Percentiles rank a stretch among this genome's conserved stretches.
phyloP scores from a whole-genome alignment of 176 grass and related monocot genomes.

The Chrysopogon serrulatus region DNA sequence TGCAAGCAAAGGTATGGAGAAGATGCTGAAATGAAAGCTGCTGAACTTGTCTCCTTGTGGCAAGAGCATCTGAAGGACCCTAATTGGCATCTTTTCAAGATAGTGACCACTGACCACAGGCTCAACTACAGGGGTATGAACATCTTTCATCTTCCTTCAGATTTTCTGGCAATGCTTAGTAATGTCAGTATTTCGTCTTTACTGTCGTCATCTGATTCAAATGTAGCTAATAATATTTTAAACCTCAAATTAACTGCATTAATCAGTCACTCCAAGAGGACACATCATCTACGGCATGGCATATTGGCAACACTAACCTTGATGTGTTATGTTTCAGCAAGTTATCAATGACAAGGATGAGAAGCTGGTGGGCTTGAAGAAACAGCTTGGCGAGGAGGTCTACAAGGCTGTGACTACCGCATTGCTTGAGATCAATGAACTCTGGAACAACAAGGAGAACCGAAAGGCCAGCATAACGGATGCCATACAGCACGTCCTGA shows the following conservation, averaged over 20 bases:
- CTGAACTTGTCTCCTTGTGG: too few relatives aligned
- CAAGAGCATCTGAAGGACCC: too few relatives aligned
- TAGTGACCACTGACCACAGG: too few relatives aligned
- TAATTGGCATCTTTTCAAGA: too few relatives aligned
- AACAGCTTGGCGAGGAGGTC: too few relatives aligned
- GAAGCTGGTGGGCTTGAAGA: too few relatives aligned
- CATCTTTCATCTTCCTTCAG: not conserved
- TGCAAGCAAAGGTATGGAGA: too few relatives aligned
- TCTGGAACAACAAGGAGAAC: constrained; percentile 61
- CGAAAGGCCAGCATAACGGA: constrained; percentile 50
- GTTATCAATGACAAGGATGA: too few relatives aligned
- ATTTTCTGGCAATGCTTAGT: not conserved
- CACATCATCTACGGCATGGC: not conserved
- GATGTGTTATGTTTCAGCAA: constrained; percentile 40
- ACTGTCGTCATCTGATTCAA: not conserved
- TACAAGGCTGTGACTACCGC: constrained; percentile 38
- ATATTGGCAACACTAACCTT: not conserved
- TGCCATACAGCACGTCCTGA: constrained; percentile 44
- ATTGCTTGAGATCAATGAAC: constrained; percentile 63
- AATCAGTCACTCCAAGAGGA: not conserved
- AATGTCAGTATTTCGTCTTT: not conserved
- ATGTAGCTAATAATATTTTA: not conserved
- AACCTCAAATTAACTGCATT: too few relatives aligned
- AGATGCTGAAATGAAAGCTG: too few relatives aligned
- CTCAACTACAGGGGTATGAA: too few relatives aligned